phyloP scores from a whole-genome alignment of 2,329 filamentous ascomycete species.

The Spiromastix sp. region DNA sequence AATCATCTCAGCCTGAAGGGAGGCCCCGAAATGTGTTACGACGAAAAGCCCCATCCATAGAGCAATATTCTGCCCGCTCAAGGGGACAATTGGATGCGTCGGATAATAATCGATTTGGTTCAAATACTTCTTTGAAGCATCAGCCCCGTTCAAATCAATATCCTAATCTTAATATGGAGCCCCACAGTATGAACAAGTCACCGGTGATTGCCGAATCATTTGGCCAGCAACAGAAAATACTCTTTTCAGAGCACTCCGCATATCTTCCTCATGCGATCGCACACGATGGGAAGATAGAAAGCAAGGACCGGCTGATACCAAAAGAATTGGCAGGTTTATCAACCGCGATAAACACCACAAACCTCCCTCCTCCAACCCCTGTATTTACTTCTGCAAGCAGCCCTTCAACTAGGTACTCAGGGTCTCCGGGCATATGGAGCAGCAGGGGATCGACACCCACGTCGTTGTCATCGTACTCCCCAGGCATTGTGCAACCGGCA shows the following conservation, averaged over 20 bases:
- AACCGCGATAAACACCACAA: constrained; percentile 24
- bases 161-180: too few relatives aligned
- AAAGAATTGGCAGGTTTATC: constrained; percentile 30
- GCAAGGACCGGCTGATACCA: too few relatives aligned
- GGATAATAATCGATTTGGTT: constrained; percentile 1
- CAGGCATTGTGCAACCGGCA: constrained; percentile 32
- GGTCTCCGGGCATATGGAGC: constrained; percentile 37
- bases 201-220: too few relatives aligned
- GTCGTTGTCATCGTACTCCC: constrained; percentile 40
- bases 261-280: too few relatives aligned
- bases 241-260: too few relatives aligned
- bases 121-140: constrained; percentile 10
- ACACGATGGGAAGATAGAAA: too few relatives aligned
- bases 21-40: constrained; percentile 30
- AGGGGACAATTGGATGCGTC: constrained; percentile 4
- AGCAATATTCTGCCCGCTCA: constrained; percentile 17
- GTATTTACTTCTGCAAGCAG: constrained; percentile 30
- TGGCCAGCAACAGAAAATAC: too few relatives aligned
- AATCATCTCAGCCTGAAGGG: constrained; percentile 14
- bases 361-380: constrained; percentile 29
- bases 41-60: constrained; percentile 32
- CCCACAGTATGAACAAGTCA: too few relatives aligned
- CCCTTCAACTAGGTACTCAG: constrained; percentile 36
- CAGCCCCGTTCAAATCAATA: too few relatives aligned
- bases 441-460: constrained; percentile 38